Evolutionary conservation across 352 stramenopile genomes (phyloP), one percentile per base, ranked within the genome.

Genomic region (Phytophthora sp.): DNA sequence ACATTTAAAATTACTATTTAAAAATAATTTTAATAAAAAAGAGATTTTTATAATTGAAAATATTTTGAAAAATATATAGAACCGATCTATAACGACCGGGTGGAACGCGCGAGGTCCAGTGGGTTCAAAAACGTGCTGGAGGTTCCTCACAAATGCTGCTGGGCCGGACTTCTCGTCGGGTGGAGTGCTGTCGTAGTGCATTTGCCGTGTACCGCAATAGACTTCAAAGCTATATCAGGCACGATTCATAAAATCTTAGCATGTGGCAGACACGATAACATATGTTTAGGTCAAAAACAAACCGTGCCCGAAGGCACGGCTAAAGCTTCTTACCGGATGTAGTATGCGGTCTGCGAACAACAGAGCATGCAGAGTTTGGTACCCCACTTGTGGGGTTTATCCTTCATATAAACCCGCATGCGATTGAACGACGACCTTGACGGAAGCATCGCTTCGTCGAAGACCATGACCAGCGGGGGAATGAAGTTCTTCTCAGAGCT

Each of bases 61-160:
- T n/a, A n/a, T n/a, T n/a, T n/a, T n/a, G n/a, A n/a, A n/a, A n/a
- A n/a, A n/a, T n/a, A n/a, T n/a, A n/a, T n/a, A n/a, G n/a, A n/a
- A 65, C 23, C 55, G 29, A 39, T 63, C 55, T 1, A n/a, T 49
- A 3, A 63, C 24, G 8, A 49, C 24, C 5, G 49, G 24, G 3
- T 13, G 3, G 12, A 38, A 38, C 7, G 12, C 31, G 31, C 9
- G 2, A 16, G 31, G 31, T 38, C 31, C 31, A 9, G 31, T 38
- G 31, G 31, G n/a, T n/a, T n/a, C n/a, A n/a, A n/a, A n/a, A n/a
- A n/a, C n/a, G n/a, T n/a, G n/a, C n/a, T n/a, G n/a, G 31, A 38
- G 31, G 16, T 38, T 38, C 7, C 31, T 8, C 3, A 38, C 31
- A 3, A 38, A 8, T 38, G 31, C 31, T 3, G 31, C 31, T n/a